Evolutionary conservation across 2,329 filamentous ascomycete genomes (phyloP).

Genomic region (Camillea tinctor): DNA sequence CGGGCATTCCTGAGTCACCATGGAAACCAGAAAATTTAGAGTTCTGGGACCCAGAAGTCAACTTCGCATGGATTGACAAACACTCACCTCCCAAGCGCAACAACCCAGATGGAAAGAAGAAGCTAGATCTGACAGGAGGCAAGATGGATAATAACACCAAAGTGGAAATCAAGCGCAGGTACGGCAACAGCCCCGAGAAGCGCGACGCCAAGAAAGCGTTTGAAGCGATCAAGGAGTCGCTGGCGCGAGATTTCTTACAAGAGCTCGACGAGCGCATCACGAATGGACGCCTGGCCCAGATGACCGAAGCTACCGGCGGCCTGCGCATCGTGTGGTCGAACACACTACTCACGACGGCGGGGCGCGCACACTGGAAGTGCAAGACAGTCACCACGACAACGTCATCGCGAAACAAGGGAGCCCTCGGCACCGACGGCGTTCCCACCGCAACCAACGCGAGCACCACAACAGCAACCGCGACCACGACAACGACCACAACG

Average conservation of each 20-base stretch:
- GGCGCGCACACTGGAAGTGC: constrained; percentile 69
- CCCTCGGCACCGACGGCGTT: constrained; percentile 6
- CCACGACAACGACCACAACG: constrained; percentile 23
- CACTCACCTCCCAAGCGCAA: constrained; percentile 30
- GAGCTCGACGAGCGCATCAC: constrained; percentile 70
- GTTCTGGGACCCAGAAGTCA: constrained; percentile 34
- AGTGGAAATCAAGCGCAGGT: constrained; percentile 30
- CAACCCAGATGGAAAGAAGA: constrained; percentile 2
- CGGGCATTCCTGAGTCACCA: constrained; percentile 29
- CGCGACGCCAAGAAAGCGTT: constrained; percentile 59
- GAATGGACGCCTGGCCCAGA: constrained; percentile 53
- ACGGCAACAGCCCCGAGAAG: constrained; percentile 34
- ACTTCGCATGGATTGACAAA: constrained; percentile 35
- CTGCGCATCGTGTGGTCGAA: constrained; percentile 72
- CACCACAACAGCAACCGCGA: constrained; percentile 27
- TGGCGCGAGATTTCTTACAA: constrained; percentile 63
- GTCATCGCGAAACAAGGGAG: constrained; percentile 8
- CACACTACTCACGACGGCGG: constrained; percentile 77
- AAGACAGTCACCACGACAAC: constrained; percentile 45
- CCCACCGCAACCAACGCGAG: constrained; percentile 27
- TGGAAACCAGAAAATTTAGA: constrained; percentile 33
- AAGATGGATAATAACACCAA: constrained; percentile 22
- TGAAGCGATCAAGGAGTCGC: constrained; percentile 56
- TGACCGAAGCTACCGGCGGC: constrained; percentile 66
- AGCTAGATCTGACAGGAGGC: constrained; percentile 7